Evolutionary conservation across 768 basidiomycete species (phyloP).

Genomic region (Rubroboletus pulcherrimus): DNA sequence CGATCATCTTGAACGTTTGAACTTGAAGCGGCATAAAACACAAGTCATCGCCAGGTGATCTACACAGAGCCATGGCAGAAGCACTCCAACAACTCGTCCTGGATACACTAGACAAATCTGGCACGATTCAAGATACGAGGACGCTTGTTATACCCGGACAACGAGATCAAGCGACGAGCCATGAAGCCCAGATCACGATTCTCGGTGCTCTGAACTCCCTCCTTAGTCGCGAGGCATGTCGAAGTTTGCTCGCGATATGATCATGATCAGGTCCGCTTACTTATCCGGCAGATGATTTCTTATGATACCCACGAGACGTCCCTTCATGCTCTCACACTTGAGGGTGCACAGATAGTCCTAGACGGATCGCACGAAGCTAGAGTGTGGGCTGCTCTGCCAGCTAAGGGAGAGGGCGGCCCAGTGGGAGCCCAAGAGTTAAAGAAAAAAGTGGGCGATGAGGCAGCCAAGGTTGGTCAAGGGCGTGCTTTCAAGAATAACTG

Average conservation of each 20-base stretch:
- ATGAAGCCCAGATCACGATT: constrained; percentile 79
- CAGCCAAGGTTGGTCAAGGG: constrained; percentile 90
- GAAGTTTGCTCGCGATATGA: constrained; percentile 1
- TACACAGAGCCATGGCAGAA: constrained; percentile 56
- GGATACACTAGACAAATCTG: constrained; percentile 57
- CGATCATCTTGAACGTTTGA: neutral
- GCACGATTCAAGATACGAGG: constrained; percentile 65
- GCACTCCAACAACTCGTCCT: constrained; percentile 76
- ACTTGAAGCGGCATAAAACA: neutral
- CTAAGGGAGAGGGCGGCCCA: constrained; percentile 65
- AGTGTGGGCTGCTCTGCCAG: constrained; percentile 83
- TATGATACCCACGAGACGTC: constrained; percentile 76
- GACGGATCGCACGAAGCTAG: constrained; percentile 93
- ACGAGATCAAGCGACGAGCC: constrained; percentile 49
- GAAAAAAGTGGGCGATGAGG: constrained; percentile 76
- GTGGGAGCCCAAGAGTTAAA: constrained; percentile 67
- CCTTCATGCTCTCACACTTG: constrained; percentile 71
- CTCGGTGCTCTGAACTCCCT: constrained; percentile 92
- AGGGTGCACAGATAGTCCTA: constrained; percentile 74
- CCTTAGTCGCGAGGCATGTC: constrained; percentile 72
- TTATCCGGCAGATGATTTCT: constrained; percentile 64
- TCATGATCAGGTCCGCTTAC: constrained; percentile 11
- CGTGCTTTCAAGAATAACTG: constrained; percentile 97
- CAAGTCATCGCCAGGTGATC: constrained; percentile 2
- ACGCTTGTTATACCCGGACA: constrained; percentile 63